Evolutionary conservation across 768 basidiomycete species (phyloP).

Genomic region (Trametopsis cervina): DNA sequence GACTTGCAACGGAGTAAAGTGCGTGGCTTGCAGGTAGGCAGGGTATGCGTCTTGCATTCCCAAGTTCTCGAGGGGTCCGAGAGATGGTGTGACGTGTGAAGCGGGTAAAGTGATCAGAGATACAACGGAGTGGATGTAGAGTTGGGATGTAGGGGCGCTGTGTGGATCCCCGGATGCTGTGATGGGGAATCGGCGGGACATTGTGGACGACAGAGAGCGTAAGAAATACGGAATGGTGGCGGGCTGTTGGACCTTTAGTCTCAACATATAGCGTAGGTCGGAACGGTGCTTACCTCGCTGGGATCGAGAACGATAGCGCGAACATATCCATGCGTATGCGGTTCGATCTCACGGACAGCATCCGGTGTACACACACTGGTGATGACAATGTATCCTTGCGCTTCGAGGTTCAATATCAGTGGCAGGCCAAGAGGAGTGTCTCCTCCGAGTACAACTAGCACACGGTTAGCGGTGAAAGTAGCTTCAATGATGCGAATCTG

Average conservation of each 20-base stretch:
- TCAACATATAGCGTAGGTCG: neutral
- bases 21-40: slow-evolving; percentile 66
- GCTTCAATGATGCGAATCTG: neutral
- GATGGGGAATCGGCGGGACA: slow-evolving; percentile 79
- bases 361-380: slow-evolving; percentile 68
- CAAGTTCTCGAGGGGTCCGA: slow-evolving; percentile 66
- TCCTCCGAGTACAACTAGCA: slow-evolving; percentile 72
- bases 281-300: slow-evolving; percentile 44
- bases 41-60: slow-evolving; percentile 57
- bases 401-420: slow-evolving; percentile 67
- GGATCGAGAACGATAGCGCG: slow-evolving; percentile 80
- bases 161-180: slow-evolving; percentile 77
- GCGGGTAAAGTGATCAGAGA: slow-evolving; percentile 59
- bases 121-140: slow-evolving; percentile 72
- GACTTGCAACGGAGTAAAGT: slow-evolving; percentile 70
- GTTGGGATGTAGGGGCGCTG: slow-evolving; percentile 53
- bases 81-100: slow-evolving; percentile 26
- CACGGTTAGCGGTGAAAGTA: neutral
- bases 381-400: slow-evolving; percentile 77
- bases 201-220: slow-evolving; percentile 70
- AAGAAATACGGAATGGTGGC: slow-evolving; percentile 69
- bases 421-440: slow-evolving; percentile 69
- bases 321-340: slow-evolving; percentile 63
- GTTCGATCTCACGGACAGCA: slow-evolving; percentile 59
- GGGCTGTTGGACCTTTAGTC: slow-evolving; percentile 36